Percentiles rank a stretch among this genome's conserved stretches.
These are phyloP conservation scores for Debaryomyces coudertii DNA, from an alignment of 1,139 yeast species.

Conservation along the genomic window DNA sequence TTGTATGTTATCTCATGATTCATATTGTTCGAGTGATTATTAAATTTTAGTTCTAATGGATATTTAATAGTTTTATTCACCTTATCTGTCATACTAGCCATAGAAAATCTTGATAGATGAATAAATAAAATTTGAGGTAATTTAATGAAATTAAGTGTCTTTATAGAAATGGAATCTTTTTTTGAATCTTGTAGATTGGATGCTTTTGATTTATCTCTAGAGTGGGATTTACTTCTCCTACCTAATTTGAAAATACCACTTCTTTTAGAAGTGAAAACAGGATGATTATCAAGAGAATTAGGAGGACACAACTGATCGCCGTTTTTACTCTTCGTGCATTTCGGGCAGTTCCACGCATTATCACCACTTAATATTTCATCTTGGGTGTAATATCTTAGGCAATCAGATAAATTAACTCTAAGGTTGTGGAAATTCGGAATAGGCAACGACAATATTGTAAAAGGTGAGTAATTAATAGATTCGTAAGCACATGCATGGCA, in stretches of 20 bases:
- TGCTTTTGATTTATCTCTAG: conserved; percentile 22
- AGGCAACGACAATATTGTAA: conserved; percentile 66
- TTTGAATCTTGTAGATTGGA: not conserved
- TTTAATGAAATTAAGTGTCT: conserved; percentile 61
- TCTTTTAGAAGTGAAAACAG: conserved; percentile 38
- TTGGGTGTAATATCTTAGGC: conserved; percentile 65
- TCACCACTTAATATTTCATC: conserved; percentile 73
- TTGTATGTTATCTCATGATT: conserved; percentile 51
- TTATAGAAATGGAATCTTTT: conserved; percentile 41
- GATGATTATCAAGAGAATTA: conserved; percentile 36
- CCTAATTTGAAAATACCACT: conserved; percentile 41
- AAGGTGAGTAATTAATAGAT: conserved; percentile 61
- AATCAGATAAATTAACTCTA: conserved; percentile 55
- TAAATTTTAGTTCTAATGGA: conserved; percentile 51
- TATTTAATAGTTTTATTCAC: conserved; percentile 56
- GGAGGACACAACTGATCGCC: conserved; percentile 15
- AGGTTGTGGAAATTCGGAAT: conserved; percentile 49
- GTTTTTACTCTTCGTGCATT: conserved; percentile 49
- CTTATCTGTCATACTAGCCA: conserved; percentile 58
- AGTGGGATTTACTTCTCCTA: conserved; percentile 40
- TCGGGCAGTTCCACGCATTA: conserved; percentile 80
- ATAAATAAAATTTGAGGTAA: conserved; percentile 66
- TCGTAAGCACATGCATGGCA: conserved; percentile 67
- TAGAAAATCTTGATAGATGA: conserved; percentile 63
- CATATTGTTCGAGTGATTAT: conserved; percentile 33